Evolutionary conservation across 1,284 basidiomycete genomes (phyloP).

Genomic region (Leccinum ponderosum): DNA sequence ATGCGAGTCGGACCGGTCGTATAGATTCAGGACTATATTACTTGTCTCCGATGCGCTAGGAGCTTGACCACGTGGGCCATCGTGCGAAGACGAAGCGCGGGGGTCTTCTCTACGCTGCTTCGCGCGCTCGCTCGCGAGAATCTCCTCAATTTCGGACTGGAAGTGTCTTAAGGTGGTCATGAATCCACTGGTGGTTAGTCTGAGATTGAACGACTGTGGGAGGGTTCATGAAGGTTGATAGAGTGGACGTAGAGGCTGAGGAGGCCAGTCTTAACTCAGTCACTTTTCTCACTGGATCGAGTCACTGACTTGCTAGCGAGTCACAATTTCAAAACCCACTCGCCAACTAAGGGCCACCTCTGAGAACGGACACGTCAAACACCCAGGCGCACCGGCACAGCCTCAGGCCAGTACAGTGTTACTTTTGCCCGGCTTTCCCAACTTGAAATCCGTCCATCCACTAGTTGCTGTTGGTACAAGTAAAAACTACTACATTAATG

Average conservation of each 20-base stretch:
- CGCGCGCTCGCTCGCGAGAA: slow-evolving; percentile 60
- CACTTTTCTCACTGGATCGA: neutral
- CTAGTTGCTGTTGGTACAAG: neutral
- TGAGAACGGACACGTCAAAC: neutral
- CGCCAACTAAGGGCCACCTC: neutral
- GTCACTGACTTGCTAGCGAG: neutral
- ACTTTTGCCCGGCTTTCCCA: neutral
- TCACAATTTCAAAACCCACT: neutral
- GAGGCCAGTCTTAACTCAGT: neutral
- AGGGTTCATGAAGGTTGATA: slow-evolving; percentile 17
- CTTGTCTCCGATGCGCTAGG: slow-evolving; percentile 1
- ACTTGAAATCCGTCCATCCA: neutral
- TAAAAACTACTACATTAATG: no score
- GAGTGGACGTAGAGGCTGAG: slow-evolving; percentile 1
- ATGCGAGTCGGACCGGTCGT: slow-evolving; percentile 16
- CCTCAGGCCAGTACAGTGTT: neutral
- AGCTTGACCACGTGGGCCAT: slow-evolving; percentile 27
- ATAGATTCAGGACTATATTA: neutral
- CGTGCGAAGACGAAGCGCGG: slow-evolving; percentile 22
- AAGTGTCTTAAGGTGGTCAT: slow-evolving; percentile 71
- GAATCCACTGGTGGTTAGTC: neutral
- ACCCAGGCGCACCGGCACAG: neutral
- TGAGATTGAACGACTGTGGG: slow-evolving; percentile 5
- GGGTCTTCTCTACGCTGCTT: slow-evolving; percentile 48
- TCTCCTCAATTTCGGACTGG: slow-evolving; percentile 74